Base-by-base conservation (phyloP, 805 yeast genomes). In the Suhomyces faveliae region DNA sequence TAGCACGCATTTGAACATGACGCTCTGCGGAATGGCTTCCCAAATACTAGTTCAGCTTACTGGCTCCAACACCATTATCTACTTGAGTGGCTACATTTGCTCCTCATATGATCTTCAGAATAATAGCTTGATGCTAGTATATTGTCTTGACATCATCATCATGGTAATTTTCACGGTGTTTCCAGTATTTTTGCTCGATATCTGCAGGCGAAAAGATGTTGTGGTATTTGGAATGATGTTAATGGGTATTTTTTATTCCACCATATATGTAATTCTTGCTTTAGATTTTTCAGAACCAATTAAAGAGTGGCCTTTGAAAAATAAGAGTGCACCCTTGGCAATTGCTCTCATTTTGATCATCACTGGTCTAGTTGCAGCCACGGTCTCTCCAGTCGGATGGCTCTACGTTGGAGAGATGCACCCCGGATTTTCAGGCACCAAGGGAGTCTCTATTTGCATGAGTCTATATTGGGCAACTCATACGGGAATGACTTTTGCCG, bases 341-440 rank as follows among this genome's bases (percentile, higher is more conserved):
- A 54, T 81, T 37, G 78, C 79, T 0, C 56, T 79, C 3, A 71
- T 77, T 37, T 69, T 73, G 35, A 59, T 76, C 41, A 63, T 76
- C 41, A 74, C 76, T 21, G 74, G 80, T 2, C 63, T 79, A 0
- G 75, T 73, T 56, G 68, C 82, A 0, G 58, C 79, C 1, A 68
- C 80, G 1, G 60, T 80, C 11, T 63, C 76, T 0, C 70, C 81
- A 38, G 72, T 72, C 3, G 71, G 80, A 27, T 73, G 78, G 78
- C 58, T 80, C 17, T 79, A 77, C 54, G 69, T 78, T 4, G 70
- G 74, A 43, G 85, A 80, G 53, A 60, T 78, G 4, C 70, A 80
- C 38, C 79, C 80, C 0, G 60, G 61, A 1, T 61, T 62, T 22
- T 73, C 77, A 1, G 73, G 79, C 50, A 62, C 76, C 0, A 77